phyloP scores from a whole-genome alignment of 345 rosid genomes.

The Salix koriyanagi region DNA sequence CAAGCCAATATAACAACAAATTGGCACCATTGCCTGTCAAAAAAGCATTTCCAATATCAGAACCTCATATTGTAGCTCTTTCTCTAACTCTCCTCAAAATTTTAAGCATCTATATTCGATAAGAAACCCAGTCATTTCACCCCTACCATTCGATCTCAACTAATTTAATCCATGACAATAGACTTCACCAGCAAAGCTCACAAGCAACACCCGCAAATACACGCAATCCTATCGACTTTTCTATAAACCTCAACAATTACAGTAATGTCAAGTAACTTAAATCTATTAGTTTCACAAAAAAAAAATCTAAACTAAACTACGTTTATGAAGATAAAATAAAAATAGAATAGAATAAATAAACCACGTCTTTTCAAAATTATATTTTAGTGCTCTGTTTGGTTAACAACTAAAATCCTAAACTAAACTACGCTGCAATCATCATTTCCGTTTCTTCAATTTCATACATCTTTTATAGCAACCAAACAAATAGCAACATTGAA shows the following conservation, averaged over 20 bases:
- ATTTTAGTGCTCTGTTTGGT: not conserved
- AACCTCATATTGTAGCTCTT: not conserved
- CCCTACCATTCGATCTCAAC: not conserved
- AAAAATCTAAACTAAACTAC: not conserved
- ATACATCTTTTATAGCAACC: conserved; percentile 8
- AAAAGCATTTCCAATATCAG: not conserved
- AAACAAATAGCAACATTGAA: conserved; percentile 7
- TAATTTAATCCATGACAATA: not conserved
- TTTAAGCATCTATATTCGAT: not conserved
- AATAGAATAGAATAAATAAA: too few relatives aligned
- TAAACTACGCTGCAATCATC: not conserved
- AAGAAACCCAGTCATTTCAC: not conserved
- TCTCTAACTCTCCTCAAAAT: not conserved
- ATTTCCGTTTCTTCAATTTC: not conserved
- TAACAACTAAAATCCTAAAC: not conserved
- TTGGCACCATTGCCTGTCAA: not conserved
- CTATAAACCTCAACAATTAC: not conserved
- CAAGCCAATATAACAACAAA: not conserved
- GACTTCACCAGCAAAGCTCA: not conserved
- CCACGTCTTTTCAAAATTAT: not conserved
- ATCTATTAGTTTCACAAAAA: not conserved
- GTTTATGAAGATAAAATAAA: not conserved
- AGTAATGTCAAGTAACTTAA: not conserved
- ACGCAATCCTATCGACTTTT: not conserved
- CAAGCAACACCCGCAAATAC: not conserved